Base-by-base conservation (phyloP, 2,329 filamentous ascomycete genomes). In the Colletotrichum sublineola region DNA sequence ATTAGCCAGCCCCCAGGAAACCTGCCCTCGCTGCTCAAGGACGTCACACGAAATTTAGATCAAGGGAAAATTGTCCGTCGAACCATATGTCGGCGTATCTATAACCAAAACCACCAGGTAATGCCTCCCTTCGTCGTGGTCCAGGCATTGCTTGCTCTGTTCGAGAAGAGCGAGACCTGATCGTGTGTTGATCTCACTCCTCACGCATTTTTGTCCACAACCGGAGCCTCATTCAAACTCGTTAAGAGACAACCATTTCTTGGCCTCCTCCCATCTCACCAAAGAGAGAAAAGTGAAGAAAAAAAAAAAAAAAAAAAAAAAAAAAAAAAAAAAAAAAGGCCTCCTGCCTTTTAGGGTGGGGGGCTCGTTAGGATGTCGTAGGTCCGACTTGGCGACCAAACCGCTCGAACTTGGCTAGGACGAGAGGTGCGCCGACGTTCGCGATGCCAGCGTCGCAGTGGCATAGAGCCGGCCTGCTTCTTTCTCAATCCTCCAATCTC, bases 21-120 rank as follows among this genome's bases (percentile, higher is more conserved):
- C 24, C 52, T 46, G 40, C 24, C 18, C 60, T 42, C 24, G 58
- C 60, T 48, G 60, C n/a, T 18, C 31, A 15, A 65, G 31, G 18
- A 48, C 44, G 44, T 46, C 8, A 38, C 29, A 40, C 8, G 20
- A 50, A 60, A 61, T 29, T 53, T 44, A 18, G 42, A 61, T 29
- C 33, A 52, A 31, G 42, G 55, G 15, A 36, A 52, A 72, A 52
- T 55, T 72, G 29, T 31, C 69, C 66, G 69, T 56, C 69, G 69
- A 72, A 72, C 69, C 69, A 69, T 72, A 72, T 64, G 60, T 69
- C 55, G 53, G 46, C 12, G 44, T 61, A 36, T 40, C 55, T 72
- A 72, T 69, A 65, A 48, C 42, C 40, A 48, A 31, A 46, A 52
- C 46, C 61, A 53, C 52, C 46, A 40, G 60, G n/a, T n/a, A 36